Evolutionary conservation across 192 early-diverging fungal species (phyloP).

Genomic region (Dissophora ornata): DNA sequence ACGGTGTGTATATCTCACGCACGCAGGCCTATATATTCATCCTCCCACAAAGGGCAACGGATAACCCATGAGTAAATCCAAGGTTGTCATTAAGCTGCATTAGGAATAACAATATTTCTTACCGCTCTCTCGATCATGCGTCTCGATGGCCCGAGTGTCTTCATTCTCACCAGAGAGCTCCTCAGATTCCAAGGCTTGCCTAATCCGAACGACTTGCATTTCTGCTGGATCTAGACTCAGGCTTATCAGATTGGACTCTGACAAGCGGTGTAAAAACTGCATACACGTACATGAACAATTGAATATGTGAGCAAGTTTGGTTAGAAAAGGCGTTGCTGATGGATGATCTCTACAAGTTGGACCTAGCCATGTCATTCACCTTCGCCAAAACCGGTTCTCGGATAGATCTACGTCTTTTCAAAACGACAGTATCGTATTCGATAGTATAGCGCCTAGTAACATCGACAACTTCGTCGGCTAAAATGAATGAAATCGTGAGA

Average conservation of each 20-base stretch:
- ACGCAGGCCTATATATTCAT: too few species aligned
- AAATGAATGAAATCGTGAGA: background rate
- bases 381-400: slow-evolving; percentile 42
- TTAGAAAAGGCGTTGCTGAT: background rate
- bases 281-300: background rate
- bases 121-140: slow-evolving; percentile 39
- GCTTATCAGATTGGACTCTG: slow-evolving; percentile 28
- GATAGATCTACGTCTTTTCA: slow-evolving; percentile 43
- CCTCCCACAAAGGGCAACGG: background rate
- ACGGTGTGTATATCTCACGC: too few species aligned
- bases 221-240: slow-evolving; percentile 12
- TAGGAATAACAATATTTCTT: background rate
- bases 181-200: slow-evolving; percentile 22
- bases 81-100: too few species aligned
- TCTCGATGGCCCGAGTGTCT: slow-evolving; percentile 18
- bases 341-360: too few species aligned
- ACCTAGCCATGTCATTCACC: slow-evolving; percentile 22
- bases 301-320: too few species aligned
- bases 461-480: slow-evolving; percentile 60
- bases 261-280: slow-evolving; percentile 29
- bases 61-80: background rate
- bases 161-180: slow-evolving; percentile 18
- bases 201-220: slow-evolving; percentile 3
- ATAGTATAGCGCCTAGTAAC: slow-evolving; percentile 62
- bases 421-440: slow-evolving; percentile 38